Evolutionary conservation across 2,329 filamentous ascomycete genomes (phyloP), one percentile per base, ranked within the genome.

Genomic region (Xylariaceae sp.): DNA sequence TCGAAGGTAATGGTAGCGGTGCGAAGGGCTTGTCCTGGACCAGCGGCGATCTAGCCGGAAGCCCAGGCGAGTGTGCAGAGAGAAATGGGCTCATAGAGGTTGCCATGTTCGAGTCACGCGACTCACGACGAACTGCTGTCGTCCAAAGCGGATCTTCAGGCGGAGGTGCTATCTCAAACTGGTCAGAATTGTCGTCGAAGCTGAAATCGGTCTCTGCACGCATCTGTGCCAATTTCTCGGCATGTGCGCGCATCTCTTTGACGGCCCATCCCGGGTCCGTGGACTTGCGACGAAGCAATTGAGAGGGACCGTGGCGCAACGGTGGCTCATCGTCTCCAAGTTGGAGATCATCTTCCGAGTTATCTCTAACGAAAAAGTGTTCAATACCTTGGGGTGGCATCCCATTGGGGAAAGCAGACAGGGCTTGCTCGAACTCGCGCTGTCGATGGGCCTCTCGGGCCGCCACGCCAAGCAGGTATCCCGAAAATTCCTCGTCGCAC

Each of bases 361-460:
- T 86, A 64, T 87, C 84, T 56, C 86, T 81, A 57, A 88, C 85
- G 69, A 84, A 82, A 71, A 89, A 92, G 68, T 92, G 89, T 65
- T 88, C 83, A 6, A 90, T 87, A 39, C 85, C 87, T 61, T 88
- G 87, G 66, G 89, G 86, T 60, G 85, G 83, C 36, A 88, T 82
- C 9, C 84, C 83, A 68, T 88, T 88, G 67, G 89, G 89, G 69
- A 92, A 93, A 1, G 89, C 90, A 34, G 87, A 87, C 70, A 92
- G 81, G 44, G 88, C 90, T 68, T 86, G 81, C 66, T 96, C 91
- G 61, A 89, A 86, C 62, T 97, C 69, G 37, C 69, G 79, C 71
- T 94, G 89, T 68, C 87, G 86, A 71, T 95, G 88, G 7, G 90
- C 90, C 68, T 92, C 88, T 68, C 87, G 88, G 47, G 90, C 90